Base-by-base conservation (phyloP, 169 alveolate species). In the Eimeria zaria region DNA sequence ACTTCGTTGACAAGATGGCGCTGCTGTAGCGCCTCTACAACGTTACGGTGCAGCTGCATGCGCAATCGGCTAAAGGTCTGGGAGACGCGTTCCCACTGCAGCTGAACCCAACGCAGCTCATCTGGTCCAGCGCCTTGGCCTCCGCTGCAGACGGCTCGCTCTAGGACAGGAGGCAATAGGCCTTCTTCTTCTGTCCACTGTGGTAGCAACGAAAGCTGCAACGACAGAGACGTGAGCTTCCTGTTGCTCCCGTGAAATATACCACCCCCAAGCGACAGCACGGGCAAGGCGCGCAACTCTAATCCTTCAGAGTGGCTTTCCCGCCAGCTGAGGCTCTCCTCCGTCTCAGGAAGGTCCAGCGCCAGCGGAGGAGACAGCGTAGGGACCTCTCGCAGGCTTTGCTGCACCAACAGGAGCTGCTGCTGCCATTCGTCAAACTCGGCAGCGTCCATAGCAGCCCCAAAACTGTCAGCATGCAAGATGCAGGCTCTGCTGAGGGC, bases 351-450 rank as follows among this genome's bases (percentile, higher is more conserved):
- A 4, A 58, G 16, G 69, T 39, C 80, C 0, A 85, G 60, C n/a
- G 93, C 44, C 60, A 85, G 62, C 33, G 58, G 44, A 27, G 93
- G 81, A 6, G 80, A 39, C 44, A 85, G 81, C 6, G 46, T 48
- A 9, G 69, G 44, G 39, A 33, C 36, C 36, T 41, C 81, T 41
- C 93, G 44, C 41, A 85, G 93, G 80, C 80, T 24, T 14, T 60
- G 81, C 64, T 58, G 81, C 80, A 85, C 93, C 81, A 85, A 22
- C 64, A 85, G 9, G n/a, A 85, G 93, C 80, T 85, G 93, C 81
- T 85, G 93, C 93, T 85, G 93, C 93, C 93, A 85, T 62, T 85
- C 93, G 33, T 85, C 93, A 41, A 85, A 85, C 80, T 85, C 93
- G 5, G 80, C 62, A 46, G 93, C 69, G 76, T 85, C 81, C 93